Base-by-base conservation (phyloP, 768 basidiomycete genomes). In the Chalciporus pseudorubinellus region DNA sequence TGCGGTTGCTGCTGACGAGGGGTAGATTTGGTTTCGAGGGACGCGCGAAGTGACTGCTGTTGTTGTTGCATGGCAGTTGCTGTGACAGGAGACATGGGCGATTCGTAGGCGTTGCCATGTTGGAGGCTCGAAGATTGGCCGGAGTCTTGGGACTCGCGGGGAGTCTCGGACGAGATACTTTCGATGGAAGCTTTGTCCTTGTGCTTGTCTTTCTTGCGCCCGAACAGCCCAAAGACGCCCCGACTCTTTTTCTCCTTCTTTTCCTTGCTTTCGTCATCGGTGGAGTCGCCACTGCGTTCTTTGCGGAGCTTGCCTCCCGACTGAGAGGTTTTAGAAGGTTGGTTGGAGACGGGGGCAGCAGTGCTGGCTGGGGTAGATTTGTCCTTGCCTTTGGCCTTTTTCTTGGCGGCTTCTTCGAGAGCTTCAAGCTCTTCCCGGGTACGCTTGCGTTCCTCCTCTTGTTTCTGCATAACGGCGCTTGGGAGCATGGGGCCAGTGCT, bases 181-280 rank as follows among this genome's bases (percentile, higher is more conserved):
- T 77, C 65, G 0, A 80, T 82, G 6, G 74, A 73, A 16, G 67
- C 62, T 65, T 82, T 83, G 39, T 78, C 84, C 62, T 85, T 85
- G 45, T 83, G 75, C 71, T 86, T 89, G 61, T 89, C 83, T 16
- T 87, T 93, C 69, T 82, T 85, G 59, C 87, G 73, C 16, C 78
- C 77, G 65, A 95, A 95, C 44, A 98, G 61, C 0, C 85, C 77
- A 57, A 97, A 86, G 50, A 98, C 78, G 3, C 87, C 83, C 8
- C 88, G 83, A 3, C 82, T 71, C 48, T 81, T 84, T 71, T 85
- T 86, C 55, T 81, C 80, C 53, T 81, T 77, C 59, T 79, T 81
- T 53, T 78, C 80, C 41, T 80, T 76, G 65, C 76, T 80, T 13
- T 71, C 67, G 20, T 77, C 78, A 29, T 78, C 77, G 44, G 74